Evolutionary conservation across 2,329 filamentous ascomycete genomes (phyloP).

Genomic region (Aspergillus aculeatus): DNA sequence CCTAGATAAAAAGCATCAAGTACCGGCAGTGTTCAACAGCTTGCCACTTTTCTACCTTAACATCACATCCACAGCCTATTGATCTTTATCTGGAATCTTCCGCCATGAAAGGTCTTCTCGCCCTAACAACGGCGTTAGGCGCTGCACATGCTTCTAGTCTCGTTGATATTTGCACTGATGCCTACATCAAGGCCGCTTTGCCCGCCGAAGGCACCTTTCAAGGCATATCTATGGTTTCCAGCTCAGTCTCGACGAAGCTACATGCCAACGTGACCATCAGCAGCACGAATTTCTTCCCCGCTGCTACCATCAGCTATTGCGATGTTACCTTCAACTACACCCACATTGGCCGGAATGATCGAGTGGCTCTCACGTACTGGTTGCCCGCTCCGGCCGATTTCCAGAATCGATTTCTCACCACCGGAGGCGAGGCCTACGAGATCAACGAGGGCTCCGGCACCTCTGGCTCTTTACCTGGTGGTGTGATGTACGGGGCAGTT

Average conservation of each 20-base stretch:
- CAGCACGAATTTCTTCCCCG: slow-evolving; percentile 23
- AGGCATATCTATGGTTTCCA: slow-evolving; percentile 44
- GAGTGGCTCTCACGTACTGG: slow-evolving; percentile 37
- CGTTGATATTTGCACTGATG: slow-evolving; percentile 43
- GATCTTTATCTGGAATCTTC: no score
- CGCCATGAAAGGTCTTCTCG: no score
- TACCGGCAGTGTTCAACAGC: no score
- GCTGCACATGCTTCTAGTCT: neutral
- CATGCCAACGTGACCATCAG: slow-evolving; percentile 37
- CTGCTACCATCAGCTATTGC: slow-evolving; percentile 30
- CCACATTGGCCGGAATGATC: slow-evolving; percentile 42
- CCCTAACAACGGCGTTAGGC: no score
- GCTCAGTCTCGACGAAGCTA: slow-evolving; percentile 40
- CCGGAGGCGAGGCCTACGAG: slow-evolving; percentile 32
- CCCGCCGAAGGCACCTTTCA: slow-evolving; percentile 44
- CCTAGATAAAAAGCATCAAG: no score
- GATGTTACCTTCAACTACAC: slow-evolving; percentile 46
- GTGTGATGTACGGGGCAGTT: slow-evolving; percentile 44
- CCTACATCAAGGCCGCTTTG: slow-evolving; percentile 44
- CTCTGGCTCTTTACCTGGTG: slow-evolving; percentile 29
- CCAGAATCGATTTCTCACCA: slow-evolving; percentile 48
- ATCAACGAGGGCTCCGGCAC: neutral
- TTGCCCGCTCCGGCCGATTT: slow-evolving; percentile 38
- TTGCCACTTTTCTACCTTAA: no score
- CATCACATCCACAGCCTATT: no score